phyloP scores from a whole-genome alignment of 1,284 basidiomycete species.

The Leccinum subrobustum region DNA sequence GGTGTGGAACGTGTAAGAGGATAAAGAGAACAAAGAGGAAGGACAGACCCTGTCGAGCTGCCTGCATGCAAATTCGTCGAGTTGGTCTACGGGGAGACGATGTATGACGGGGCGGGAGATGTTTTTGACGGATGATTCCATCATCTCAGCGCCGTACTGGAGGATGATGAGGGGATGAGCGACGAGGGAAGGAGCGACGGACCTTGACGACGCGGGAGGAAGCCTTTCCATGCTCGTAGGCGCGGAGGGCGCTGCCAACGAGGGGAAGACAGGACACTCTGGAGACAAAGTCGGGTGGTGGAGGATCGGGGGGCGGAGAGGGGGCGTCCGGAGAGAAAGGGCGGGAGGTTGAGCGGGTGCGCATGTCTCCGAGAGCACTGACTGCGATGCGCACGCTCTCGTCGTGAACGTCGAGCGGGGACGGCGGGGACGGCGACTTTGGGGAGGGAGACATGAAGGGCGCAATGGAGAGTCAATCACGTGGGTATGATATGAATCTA shows the following conservation, averaged over 20 bases:
- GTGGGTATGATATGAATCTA: neutral
- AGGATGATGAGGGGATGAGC: neutral
- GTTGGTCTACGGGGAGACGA: slow-evolving; percentile 68
- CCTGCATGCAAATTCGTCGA: slow-evolving; percentile 88
- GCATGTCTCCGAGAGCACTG: slow-evolving; percentile 40
- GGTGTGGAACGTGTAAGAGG: neutral
- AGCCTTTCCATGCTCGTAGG: slow-evolving; percentile 51
- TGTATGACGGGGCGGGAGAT: slow-evolving; percentile 86
- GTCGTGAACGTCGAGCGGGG: slow-evolving; percentile 32
- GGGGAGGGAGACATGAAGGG: neutral
- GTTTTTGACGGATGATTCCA: slow-evolving; percentile 82
- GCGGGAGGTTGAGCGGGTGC: slow-evolving; percentile 19
- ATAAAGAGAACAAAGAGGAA: neutral
- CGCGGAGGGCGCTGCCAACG: slow-evolving; percentile 46
- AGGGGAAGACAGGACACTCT: slow-evolving; percentile 45
- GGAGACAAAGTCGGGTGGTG: slow-evolving; percentile 39
- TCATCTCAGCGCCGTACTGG: slow-evolving; percentile 85
- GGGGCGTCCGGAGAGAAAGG: slow-evolving; percentile 11
- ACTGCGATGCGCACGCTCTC: slow-evolving; percentile 42
- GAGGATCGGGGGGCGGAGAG: slow-evolving; percentile 18
- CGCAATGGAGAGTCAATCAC: neutral
- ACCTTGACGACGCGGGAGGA: slow-evolving; percentile 52
- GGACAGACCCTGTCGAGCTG: slow-evolving; percentile 75
- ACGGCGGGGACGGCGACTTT: slow-evolving; percentile 10
- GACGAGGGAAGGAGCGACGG: neutral